Base-by-base conservation (phyloP, 345 rosid genomes). In the Linum usitatissimum region DNA sequence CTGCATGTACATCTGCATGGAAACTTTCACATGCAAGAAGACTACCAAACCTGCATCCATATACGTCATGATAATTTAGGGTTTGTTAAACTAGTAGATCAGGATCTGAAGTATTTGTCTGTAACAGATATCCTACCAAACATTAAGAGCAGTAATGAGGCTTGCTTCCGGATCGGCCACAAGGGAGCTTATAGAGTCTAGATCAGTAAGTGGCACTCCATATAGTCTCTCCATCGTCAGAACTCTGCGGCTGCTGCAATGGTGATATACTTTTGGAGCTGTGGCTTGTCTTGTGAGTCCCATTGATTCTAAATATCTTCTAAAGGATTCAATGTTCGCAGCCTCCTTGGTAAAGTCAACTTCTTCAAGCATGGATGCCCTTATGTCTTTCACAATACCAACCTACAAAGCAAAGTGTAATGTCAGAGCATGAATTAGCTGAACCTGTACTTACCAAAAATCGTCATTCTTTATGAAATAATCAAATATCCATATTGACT, bases 1-100 rank as follows among this genome's bases (percentile, higher is more conserved):
- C 96, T 1, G 96, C 98, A 74, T 92, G 98, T 30, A 92, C 98
- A 87, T 92, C 98, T 68, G 98, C 98, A 75, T 89, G 98, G 81
- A 92, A 92, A 69, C 75, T 81, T 75, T 89, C 97, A 73, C 98
- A 89, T 49, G 91, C 95, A 62, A 92, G 91, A 73, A 92, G 75
- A 68, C 98, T 92, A 59, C 98, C 98, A 83, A 92, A 92, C 95
- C 98, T 91, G 78, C 54, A 76, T 38, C 58, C 42, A 39, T 59
- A 57, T 62, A n/a, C n/a, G 38, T 34, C 54, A 55, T 49, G 48
- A 6, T 53, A 70, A 57, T 21, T 39, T 18, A 56, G 34, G 55
- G 57, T n/a, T 18, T 63, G 3, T 6, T 51, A 21, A 48, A 67
- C 54, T 21, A 66, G 51, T 57, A 45, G 6, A 57, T 30, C 13